phyloP scores from a whole-genome alignment of 495 filamentous ascomycete genomes.

The Astrocystis sublimbata region DNA sequence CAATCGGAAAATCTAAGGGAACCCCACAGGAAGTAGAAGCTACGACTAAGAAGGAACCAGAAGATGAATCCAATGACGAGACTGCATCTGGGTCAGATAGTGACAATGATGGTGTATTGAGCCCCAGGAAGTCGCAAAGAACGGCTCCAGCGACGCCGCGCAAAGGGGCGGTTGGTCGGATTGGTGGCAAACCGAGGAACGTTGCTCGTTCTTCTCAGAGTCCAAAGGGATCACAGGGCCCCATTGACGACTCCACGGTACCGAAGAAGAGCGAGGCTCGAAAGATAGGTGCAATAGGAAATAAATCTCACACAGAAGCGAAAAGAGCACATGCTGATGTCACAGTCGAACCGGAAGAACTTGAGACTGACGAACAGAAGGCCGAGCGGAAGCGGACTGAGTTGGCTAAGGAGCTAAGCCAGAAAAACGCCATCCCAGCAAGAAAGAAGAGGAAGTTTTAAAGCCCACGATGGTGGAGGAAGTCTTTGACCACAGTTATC shows the following conservation, averaged over 20 bases:
- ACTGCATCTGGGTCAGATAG: slow-evolving; percentile 44
- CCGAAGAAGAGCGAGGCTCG: slow-evolving; percentile 23
- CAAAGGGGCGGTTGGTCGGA: slow-evolving; percentile 41
- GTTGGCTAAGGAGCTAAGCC: slow-evolving; percentile 65
- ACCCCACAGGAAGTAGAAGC: slow-evolving; percentile 19
- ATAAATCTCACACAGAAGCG: slow-evolving; percentile 22
- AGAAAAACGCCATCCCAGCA: slow-evolving; percentile 60
- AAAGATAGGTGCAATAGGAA: slow-evolving; percentile 42
- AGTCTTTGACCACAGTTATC: no score
- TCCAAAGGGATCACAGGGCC: background rate
- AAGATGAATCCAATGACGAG: slow-evolving; percentile 28
- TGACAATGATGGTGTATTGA: slow-evolving; percentile 10
- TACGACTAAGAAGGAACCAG: slow-evolving; percentile 17
- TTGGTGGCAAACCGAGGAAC: slow-evolving; percentile 40
- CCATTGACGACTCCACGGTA: background rate
- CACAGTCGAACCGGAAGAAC: slow-evolving; percentile 14
- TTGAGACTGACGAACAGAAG: slow-evolving; percentile 48
- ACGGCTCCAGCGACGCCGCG: slow-evolving; percentile 22
- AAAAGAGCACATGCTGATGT: slow-evolving; percentile 23
- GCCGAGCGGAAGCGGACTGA: slow-evolving; percentile 64
- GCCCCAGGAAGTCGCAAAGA: slow-evolving; percentile 19
- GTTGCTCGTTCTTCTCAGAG: background rate
- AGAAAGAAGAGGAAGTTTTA: slow-evolving; percentile 70
- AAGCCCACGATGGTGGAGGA: background rate
- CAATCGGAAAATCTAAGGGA: slow-evolving; percentile 20